Conservation (phyloP, 371 early-diverging fungal species). For the Mortierella sp. region DNA sequence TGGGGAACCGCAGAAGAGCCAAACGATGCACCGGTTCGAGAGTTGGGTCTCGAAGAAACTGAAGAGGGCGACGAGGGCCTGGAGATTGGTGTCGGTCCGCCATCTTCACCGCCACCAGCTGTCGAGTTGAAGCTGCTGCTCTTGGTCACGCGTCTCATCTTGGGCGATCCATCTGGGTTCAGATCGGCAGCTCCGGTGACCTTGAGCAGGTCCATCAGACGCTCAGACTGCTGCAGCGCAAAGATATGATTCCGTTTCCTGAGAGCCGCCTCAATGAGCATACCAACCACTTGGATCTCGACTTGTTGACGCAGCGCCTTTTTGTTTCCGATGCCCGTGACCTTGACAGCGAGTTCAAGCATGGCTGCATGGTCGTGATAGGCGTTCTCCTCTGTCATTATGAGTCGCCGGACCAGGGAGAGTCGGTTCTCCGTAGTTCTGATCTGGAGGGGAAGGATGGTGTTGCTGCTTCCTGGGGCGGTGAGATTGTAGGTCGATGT, state of each 20-base stretch:
- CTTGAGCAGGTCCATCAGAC: constrained; percentile 47
- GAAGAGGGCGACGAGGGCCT: constrained; percentile 17
- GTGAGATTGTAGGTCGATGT: constrained; percentile 69
- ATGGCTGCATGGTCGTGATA: constrained; percentile 66
- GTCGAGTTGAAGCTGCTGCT: constrained; percentile 17
- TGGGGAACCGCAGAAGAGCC: not conserved
- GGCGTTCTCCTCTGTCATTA: constrained; percentile 66
- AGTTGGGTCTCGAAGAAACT: constrained; percentile 21
- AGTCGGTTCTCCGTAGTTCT: constrained; percentile 75
- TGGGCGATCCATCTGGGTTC: constrained; percentile 45
- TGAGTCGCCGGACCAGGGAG: constrained; percentile 71
- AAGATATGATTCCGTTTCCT: constrained; percentile 57
- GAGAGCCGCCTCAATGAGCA: constrained; percentile 65
- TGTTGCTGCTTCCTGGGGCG: constrained; percentile 62
- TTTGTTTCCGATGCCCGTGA: constrained; percentile 62
- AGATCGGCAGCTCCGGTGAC: constrained; percentile 37
- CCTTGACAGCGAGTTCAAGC: constrained; percentile 71
- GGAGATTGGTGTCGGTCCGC: constrained; percentile 3
- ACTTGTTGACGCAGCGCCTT: constrained; percentile 39
- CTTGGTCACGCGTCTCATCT: constrained; percentile 28
- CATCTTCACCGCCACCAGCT: not conserved
- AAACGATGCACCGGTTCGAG: constrained; percentile 15
- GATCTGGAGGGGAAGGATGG: constrained; percentile 84
- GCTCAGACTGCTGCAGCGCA: constrained; percentile 42
- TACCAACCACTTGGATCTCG: constrained; percentile 48